Evolutionary conservation across 177 flowering plant genomes (phyloP), one percentile per base, ranked within the genome.

Genomic region (Vitis hybrid): DNA sequence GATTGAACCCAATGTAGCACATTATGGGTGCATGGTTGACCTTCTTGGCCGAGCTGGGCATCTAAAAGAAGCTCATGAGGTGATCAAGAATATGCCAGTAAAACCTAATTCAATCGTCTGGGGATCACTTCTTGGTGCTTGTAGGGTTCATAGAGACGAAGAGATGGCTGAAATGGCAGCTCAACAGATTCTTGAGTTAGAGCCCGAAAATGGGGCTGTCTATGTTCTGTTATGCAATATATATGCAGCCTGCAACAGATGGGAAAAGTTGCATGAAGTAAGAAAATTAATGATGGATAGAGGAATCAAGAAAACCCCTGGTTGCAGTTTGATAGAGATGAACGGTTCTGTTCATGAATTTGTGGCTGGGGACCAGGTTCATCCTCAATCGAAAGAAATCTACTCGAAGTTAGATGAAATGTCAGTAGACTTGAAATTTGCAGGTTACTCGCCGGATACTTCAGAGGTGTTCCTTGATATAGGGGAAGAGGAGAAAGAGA

Each of bases 21-120:
- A 85, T 67, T 85, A 81, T 72, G 86, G 85, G 41, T 83, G 86
- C 76, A 74, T 85, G 80, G 84, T 85, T 73, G 88, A 85, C 69
- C 85, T 85, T 53, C 86, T 83, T 54, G 84, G 86, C 62, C 77
- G 85, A 64, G 80, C 84, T 11, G 88, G 88, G 59, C 68, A 57
- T 51, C 54, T 85, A 61, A 63, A 50, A 59, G 86, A 85, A 72
- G 88, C 88, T 64, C 63, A 62, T 49, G 76, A 81, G 48, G 30
- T 85, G 49, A 80, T 85, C 48, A 56, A 64, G 60, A 78, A 75
- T 18, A 85, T 83, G 82, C 77, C 82, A 12, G 58, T 85, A 73
- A 77, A 75, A 67, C 77, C 86, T 17, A 80, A 83, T 77, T 76
- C 82, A n/a, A 60, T 79, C 54, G 78, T 85, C 2, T 83, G 88